Conservation (phyloP, 441 rosid genomes). For the Hura crepitans region DNA sequence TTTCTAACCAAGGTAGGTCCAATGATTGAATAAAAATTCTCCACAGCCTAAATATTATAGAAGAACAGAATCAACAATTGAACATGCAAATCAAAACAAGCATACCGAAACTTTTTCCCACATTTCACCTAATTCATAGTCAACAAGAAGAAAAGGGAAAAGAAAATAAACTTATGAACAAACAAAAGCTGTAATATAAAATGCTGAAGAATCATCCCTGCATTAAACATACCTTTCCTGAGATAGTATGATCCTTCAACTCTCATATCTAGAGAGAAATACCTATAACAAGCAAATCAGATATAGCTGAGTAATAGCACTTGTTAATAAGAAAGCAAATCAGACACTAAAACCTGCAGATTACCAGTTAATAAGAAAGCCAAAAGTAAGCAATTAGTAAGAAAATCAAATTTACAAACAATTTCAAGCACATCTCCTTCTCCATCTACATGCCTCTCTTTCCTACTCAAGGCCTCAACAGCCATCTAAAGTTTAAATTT, state of each 20-base stretch:
- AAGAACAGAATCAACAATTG: background rate
- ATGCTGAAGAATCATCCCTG: slow-evolving; percentile 5
- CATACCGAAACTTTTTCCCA: background rate
- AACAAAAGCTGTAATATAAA: background rate
- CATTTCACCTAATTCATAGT: background rate
- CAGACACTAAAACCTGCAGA: background rate
- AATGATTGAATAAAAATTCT: slow-evolving; percentile 68
- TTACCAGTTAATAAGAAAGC: background rate
- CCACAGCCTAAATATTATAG: slow-evolving; percentile 57
- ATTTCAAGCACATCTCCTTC: slow-evolving; percentile 52
- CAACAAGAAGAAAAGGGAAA: background rate
- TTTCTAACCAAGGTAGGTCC: slow-evolving; percentile 88
- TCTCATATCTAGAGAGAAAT: slow-evolving; percentile 76
- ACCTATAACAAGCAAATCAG: slow-evolving; percentile 37
- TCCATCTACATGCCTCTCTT: slow-evolving; percentile 75
- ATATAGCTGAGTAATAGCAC: background rate
- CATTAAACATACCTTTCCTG: slow-evolving; percentile 90
- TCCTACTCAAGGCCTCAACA: slow-evolving; percentile 77
- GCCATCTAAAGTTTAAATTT: too few species aligned
- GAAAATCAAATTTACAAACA: slow-evolving; percentile 82
- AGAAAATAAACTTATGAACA: background rate
- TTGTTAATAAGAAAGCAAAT: too few species aligned
- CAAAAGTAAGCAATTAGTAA: slow-evolving; percentile 49
- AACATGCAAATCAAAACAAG: too few species aligned
- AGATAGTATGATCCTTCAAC: slow-evolving; percentile 93